phyloP scores from a whole-genome alignment of 129 eudicot genomes.

The Heracleum sosnowskyi region DNA sequence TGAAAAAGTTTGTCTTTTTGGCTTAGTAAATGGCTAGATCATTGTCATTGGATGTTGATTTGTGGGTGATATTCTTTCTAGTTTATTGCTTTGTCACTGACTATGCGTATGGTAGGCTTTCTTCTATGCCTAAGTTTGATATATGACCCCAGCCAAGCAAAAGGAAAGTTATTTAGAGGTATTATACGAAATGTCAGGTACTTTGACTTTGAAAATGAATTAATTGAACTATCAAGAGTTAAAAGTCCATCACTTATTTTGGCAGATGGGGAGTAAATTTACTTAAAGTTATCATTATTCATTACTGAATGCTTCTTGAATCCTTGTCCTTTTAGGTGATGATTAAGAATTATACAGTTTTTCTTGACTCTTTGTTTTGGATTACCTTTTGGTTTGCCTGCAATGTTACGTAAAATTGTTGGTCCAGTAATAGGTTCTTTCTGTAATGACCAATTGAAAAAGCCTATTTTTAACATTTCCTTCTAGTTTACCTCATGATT shows the following conservation, averaged over 20 bases:
- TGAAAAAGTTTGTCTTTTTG: conserved; percentile 1
- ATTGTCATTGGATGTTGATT: background rate
- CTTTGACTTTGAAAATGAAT: background rate
- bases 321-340: background rate
- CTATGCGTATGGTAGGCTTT: background rate
- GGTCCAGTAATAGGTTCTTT: background rate
- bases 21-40: background rate
- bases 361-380: background rate
- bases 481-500: background rate
- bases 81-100: background rate
- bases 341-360: background rate
- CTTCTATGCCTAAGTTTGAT: background rate
- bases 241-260: background rate
- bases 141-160: background rate
- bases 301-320: background rate
- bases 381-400: background rate
- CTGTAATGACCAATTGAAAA: background rate
- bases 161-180: background rate
- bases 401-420: background rate
- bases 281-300: background rate
- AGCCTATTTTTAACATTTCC: background rate
- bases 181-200: background rate
- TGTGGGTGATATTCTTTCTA: background rate
- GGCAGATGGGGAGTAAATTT: background rate
- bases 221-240: background rate